These are phyloP conservation scores for Fusarium sp. DNA, from an alignment of 2,329 filamentous ascomycete species.

Conservation along the genomic window DNA sequence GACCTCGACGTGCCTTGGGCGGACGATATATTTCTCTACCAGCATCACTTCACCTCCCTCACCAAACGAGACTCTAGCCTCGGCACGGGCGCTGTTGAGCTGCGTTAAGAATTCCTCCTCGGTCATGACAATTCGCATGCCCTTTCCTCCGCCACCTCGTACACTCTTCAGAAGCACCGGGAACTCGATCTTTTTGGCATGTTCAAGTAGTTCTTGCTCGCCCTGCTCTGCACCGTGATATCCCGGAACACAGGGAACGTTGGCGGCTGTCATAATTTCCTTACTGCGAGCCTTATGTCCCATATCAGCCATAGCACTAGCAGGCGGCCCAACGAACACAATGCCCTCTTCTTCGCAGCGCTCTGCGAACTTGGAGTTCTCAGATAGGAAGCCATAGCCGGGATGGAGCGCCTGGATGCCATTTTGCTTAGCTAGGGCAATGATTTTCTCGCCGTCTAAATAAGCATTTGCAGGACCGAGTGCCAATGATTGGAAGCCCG, in stretches of 20 bases:
- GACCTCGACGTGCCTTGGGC: constrained; percentile 87
- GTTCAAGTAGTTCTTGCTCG: constrained; percentile 66
- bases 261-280: constrained; percentile 95
- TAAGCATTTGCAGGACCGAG: constrained; percentile 87
- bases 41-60: constrained; percentile 83
- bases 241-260: constrained; percentile 94
- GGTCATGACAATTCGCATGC: constrained; percentile 78
- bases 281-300: constrained; percentile 94
- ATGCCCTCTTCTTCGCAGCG: constrained; percentile 90
- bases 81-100: constrained; percentile 76
- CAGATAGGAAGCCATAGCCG: constrained; percentile 94
- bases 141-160: constrained; percentile 84
- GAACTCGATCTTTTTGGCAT: constrained; percentile 77
- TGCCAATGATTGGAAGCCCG: constrained; percentile 84
- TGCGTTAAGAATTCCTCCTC: constrained; percentile 77
- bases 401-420: constrained; percentile 94
- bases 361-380: constrained; percentile 90
- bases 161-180: constrained; percentile 84
- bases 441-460: constrained; percentile 92
- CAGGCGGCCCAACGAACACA: constrained; percentile 92
- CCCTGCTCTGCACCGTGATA: constrained; percentile 92
- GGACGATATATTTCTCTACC: constrained; percentile 83
- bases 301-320: constrained; percentile 86
- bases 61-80: constrained; percentile 83
- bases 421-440: constrained; percentile 84